These are phyloP conservation scores for Tilletia indica DNA, from an alignment of 1,284 basidiomycete species.

Conservation along the genomic window DNA sequence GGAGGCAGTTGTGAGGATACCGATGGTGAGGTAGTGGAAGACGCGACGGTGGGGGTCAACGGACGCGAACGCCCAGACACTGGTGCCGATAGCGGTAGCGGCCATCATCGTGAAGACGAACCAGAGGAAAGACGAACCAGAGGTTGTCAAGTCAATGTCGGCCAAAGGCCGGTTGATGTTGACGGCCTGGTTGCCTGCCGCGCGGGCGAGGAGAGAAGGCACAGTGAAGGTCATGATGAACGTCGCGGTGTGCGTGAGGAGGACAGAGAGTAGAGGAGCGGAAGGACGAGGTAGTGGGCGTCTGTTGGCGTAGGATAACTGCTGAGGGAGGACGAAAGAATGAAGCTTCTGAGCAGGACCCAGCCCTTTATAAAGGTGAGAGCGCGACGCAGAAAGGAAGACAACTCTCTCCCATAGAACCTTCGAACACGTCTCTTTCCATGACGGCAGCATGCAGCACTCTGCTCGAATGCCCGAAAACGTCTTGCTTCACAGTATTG, in stretches of 20 bases:
- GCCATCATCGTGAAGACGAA: constrained; percentile 55
- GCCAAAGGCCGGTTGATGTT: constrained; percentile 35
- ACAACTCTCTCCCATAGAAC: too few species aligned
- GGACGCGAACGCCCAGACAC: constrained; percentile 35
- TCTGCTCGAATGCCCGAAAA: too few species aligned
- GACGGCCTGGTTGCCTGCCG: constrained; percentile 40
- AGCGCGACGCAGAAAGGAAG: too few species aligned
- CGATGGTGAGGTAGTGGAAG: constrained; percentile 59
- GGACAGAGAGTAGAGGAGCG: neutral
- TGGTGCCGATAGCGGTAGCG: constrained; percentile 42
- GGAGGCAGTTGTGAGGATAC: constrained; percentile 52
- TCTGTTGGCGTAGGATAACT: too few species aligned
- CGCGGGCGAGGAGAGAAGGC: constrained; percentile 20
- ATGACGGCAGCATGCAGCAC: too few species aligned
- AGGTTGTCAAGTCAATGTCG: constrained; percentile 41
- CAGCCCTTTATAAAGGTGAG: neutral
- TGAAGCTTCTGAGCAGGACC: neutral
- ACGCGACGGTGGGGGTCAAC: constrained; percentile 59
- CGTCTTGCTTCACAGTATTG: too few species aligned
- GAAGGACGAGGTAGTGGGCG: neutral
- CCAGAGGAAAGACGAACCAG: constrained; percentile 61
- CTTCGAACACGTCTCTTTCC: too few species aligned
- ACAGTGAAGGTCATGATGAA: neutral
- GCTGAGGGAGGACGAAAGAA: neutral
- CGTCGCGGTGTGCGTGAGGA: neutral